Conservation (phyloP, 306 rosid genomes). For the Dicorynia guianensis region DNA sequence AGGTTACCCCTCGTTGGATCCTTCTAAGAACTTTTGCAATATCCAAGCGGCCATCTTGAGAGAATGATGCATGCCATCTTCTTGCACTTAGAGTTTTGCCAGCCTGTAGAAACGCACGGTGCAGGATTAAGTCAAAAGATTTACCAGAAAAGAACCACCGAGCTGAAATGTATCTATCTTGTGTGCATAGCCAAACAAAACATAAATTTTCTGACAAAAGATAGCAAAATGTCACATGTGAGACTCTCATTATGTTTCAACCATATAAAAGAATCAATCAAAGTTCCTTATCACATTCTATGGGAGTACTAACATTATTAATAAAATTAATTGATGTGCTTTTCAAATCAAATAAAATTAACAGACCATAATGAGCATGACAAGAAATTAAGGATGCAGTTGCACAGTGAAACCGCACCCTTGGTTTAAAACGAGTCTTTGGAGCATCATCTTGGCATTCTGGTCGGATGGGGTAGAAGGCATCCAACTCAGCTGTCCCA, state of each 20-base stretch:
- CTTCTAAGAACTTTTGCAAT: conserved; percentile 85
- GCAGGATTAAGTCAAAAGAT: neutral
- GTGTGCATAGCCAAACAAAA: neutral
- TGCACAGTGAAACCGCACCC: conserved; percentile 54
- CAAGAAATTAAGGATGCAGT: neutral
- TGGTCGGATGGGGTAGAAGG: conserved; percentile 55
- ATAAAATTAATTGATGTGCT: conserved; percentile 13
- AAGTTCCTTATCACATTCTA: neutral
- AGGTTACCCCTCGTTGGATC: conserved; percentile 90
- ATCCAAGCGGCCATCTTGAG: conserved; percentile 83
- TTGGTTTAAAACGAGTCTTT: conserved; percentile 78
- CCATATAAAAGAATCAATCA: neutral
- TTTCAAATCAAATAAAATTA: neutral
- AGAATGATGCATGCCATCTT: conserved; percentile 88
- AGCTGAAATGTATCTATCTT: neutral
- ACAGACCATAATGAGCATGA: neutral
- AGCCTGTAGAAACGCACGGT: conserved; percentile 60
- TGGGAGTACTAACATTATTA: conserved; percentile 1
- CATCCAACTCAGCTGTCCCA: conserved; percentile 55
- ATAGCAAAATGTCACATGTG: no score
- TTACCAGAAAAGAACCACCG: neutral
- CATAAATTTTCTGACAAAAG: neutral
- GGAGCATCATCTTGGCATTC: conserved; percentile 60
- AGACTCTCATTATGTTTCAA: neutral
- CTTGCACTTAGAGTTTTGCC: conserved; percentile 93